Evolutionary conservation across 2,329 filamentous ascomycete genomes (phyloP).

Genomic region (Stagonosporopsis cucurbitacearum): DNA sequence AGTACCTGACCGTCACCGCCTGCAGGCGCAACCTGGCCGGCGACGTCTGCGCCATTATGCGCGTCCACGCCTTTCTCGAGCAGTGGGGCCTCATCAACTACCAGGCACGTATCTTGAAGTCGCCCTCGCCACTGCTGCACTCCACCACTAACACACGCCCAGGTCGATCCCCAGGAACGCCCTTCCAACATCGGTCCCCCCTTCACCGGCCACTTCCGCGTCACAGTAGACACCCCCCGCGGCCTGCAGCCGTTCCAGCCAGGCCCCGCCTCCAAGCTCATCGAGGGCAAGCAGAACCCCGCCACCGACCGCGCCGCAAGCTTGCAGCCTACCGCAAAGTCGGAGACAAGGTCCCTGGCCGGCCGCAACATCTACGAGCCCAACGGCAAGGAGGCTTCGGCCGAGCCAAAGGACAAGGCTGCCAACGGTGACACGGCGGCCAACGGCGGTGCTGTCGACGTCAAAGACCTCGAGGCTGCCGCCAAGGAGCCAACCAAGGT

Average conservation of each 20-base stretch:
- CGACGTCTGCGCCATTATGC: slow-evolving; percentile 99
- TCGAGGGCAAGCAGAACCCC: slow-evolving; percentile 65
- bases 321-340: slow-evolving; percentile 71
- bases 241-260: slow-evolving; percentile 96
- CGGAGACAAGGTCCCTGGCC: slow-evolving; percentile 88
- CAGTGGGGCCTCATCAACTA: slow-evolving; percentile 99
- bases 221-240: slow-evolving; percentile 93
- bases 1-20: slow-evolving; percentile 96
- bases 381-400: slow-evolving; percentile 80
- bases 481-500: slow-evolving; percentile 69
- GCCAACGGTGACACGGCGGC: slow-evolving; percentile 68
- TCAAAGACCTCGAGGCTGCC: slow-evolving; percentile 67
- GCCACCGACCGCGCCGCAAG: slow-evolving; percentile 76
- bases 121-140: no score
- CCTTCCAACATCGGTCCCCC: slow-evolving; percentile 95
- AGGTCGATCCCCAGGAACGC: slow-evolving; percentile 96
- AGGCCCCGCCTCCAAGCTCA: slow-evolving; percentile 71
- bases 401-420: slow-evolving; percentile 68
- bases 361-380: slow-evolving; percentile 95
- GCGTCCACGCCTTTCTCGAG: slow-evolving; percentile 95
- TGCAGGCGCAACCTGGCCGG: slow-evolving; percentile 94
- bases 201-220: slow-evolving; percentile 96
- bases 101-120: slow-evolving; percentile 66
- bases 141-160: slow-evolving; percentile 8
- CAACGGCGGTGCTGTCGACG: slow-evolving; percentile 69